phyloP scores from a whole-genome alignment of 2,329 filamentous ascomycete genomes.

The Colletotrichum somersetense region DNA sequence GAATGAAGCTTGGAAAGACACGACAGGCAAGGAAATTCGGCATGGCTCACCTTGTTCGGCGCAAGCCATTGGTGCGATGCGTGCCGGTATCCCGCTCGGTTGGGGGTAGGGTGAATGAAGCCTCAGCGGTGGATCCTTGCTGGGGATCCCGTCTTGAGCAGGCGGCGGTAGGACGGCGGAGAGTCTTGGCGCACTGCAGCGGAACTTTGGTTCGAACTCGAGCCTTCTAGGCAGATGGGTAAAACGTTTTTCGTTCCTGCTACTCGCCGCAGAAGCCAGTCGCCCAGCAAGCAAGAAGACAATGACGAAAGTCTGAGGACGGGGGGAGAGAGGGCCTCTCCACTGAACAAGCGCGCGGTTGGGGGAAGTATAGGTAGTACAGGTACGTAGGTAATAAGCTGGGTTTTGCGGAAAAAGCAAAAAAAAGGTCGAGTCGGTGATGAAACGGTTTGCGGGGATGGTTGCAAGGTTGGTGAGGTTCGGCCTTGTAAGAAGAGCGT shows the following conservation, averaged over 20 bases:
- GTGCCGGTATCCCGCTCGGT: slow-evolving; percentile 37
- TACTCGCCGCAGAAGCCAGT: too few relatives aligned
- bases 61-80: slow-evolving; percentile 28
- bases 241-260: too few relatives aligned
- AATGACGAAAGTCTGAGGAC: too few relatives aligned
- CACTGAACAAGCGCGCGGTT: slow-evolving; percentile 43
- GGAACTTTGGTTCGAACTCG: slow-evolving; percentile 6
- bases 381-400: not conserved
- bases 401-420: slow-evolving; percentile 2
- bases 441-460: slow-evolving; percentile 17
- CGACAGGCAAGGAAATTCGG: slow-evolving; percentile 20
- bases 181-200: slow-evolving; percentile 28
- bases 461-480: slow-evolving; percentile 3
- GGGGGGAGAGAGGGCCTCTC: not conserved
- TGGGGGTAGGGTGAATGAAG: not conserved
- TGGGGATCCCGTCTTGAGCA: slow-evolving; percentile 12
- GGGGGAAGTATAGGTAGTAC: not conserved
- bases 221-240: not conserved
- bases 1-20: slow-evolving; percentile 26
- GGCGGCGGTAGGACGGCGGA: slow-evolving; percentile 36
- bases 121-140: slow-evolving; percentile 32
- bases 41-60: slow-evolving; percentile 37
- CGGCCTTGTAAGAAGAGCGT: not conserved
- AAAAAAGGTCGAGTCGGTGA: not conserved
- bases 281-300: too few relatives aligned